Conservation (phyloP, 2,329 filamentous ascomycete species). For the Botrytis cinerea region DNA sequence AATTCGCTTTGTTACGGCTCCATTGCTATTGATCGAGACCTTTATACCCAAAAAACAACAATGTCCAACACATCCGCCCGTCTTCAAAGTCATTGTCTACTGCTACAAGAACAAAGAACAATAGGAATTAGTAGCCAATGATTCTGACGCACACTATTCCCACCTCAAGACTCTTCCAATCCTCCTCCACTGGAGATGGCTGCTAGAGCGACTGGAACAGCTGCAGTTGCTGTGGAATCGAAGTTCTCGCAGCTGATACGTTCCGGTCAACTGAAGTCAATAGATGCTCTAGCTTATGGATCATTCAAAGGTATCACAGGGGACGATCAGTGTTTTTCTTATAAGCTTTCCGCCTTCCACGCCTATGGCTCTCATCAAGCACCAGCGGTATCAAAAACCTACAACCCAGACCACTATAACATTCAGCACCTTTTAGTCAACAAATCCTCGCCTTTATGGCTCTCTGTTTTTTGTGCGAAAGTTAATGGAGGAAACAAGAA, state of each 20-base stretch:
- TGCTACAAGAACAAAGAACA: neutral
- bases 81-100: neutral
- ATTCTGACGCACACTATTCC: neutral
- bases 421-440: slow-evolving; percentile 13
- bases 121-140: neutral
- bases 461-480: slow-evolving; percentile 44
- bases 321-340: slow-evolving; percentile 5
- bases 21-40: neutral
- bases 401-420: slow-evolving; percentile 12
- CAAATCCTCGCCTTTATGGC: slow-evolving; percentile 48
- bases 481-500: slow-evolving; percentile 42
- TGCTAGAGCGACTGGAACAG: slow-evolving; percentile 3
- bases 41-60: neutral
- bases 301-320: slow-evolving; percentile 1
- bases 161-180: neutral
- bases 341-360: slow-evolving; percentile 3
- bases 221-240: neutral
- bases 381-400: neutral
- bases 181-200: neutral
- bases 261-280: neutral
- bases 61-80: neutral
- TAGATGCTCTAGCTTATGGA: slow-evolving; percentile 3
- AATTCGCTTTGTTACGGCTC: slow-evolving; percentile 6
- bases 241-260: slow-evolving; percentile 1
- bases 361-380: slow-evolving; percentile 4